Evolutionary conservation across 2,329 filamentous ascomycete genomes (phyloP), one percentile per base, ranked within the genome.

Genomic region (Colletotrichum ledebouriae): DNA sequence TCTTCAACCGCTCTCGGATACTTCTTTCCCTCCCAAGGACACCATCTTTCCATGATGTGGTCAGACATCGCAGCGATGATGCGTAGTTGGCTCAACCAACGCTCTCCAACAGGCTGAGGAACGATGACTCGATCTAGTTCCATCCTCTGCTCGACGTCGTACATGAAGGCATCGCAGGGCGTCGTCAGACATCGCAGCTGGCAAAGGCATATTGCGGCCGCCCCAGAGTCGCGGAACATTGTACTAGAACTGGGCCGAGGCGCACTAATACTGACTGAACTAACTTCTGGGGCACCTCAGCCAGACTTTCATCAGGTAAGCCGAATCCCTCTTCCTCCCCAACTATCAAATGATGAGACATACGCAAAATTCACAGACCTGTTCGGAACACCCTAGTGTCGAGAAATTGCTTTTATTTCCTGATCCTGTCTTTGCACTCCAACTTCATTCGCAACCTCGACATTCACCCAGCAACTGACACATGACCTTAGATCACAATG

Each of bases 341-440:
- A 12, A 12, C n/a, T 41, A 39, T 57, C 56, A 61, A 64, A 74
- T 76, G 74, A 78, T 76, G 74, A 78, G 69, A 73, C 42, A 72
- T 59, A 60, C 75, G 75, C 29, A 56, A 56, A 73, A 59, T 29
- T 50, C 75, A 78, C 75, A 76, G 75, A 77, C 76, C 75, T 78
- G 75, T 77, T 77, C 76, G 73, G 74, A 75, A 78, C 53, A 33
- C 10, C 47, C 22, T 63, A 59, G 70, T 77, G 76, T 76, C 71
- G 76, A 78, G 71, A 72, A 73, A 70, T 41, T 73, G 74, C 72
- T 61, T 73, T 72, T 25, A 69, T 72, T 59, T 71, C 53, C 67
- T 73, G 72, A 70, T 50, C 12, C 17, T 17, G 6, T 42, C 29
- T 50, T 25, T 53, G 44, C 34, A 22, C 13, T 25, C 12, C 10